Percentiles rank a stretch among this genome's conserved stretches.
phyloP scores from a whole-genome alignment of 495 filamentous ascomycete genomes.

The Penicillium egyptiacum region DNA sequence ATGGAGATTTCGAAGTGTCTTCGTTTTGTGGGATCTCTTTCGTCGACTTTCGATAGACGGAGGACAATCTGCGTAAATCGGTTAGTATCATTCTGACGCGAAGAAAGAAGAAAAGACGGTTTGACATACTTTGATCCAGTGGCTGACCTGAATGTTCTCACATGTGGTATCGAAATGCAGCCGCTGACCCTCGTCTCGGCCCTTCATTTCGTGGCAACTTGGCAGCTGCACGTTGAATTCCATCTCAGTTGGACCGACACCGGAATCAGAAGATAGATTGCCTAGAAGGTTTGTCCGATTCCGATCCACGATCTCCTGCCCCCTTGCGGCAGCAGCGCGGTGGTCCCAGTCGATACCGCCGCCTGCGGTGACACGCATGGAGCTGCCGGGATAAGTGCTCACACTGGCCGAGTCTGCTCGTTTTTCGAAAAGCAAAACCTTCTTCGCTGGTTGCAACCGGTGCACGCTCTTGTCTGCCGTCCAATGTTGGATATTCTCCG shows the following conservation, averaged over 20 bases:
- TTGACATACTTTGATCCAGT: slow-evolving; percentile 92
- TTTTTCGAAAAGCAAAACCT: slow-evolving; percentile 89
- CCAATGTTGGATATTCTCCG: slow-evolving; percentile 93
- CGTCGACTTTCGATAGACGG: slow-evolving; percentile 86
- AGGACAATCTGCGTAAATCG: slow-evolving; percentile 73
- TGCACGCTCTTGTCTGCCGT: slow-evolving; percentile 85
- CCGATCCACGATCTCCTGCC: slow-evolving; percentile 55
- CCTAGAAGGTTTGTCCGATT: slow-evolving; percentile 74
- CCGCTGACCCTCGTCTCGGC: slow-evolving; percentile 68
- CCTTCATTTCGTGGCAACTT: slow-evolving; percentile 82
- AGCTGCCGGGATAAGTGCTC: slow-evolving; percentile 76
- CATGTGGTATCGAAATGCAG: slow-evolving; percentile 95
- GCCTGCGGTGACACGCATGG: slow-evolving; percentile 75
- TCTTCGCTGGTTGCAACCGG: slow-evolving; percentile 78
- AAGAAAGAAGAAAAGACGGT: neutral
- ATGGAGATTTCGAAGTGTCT: slow-evolving; percentile 99
- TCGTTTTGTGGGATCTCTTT: slow-evolving; percentile 75
- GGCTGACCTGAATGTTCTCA: slow-evolving; percentile 92
- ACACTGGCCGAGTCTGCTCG: slow-evolving; percentile 75
- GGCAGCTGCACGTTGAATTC: slow-evolving; percentile 95
- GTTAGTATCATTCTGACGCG: slow-evolving; percentile 3
- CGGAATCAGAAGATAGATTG: slow-evolving; percentile 64
- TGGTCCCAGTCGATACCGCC: slow-evolving; percentile 73
- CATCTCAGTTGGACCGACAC: slow-evolving; percentile 88
- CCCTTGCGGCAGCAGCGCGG: slow-evolving; percentile 58